Conservation (phyloP, 768 basidiomycete genomes). For the Asterophora lycoperdoides region DNA sequence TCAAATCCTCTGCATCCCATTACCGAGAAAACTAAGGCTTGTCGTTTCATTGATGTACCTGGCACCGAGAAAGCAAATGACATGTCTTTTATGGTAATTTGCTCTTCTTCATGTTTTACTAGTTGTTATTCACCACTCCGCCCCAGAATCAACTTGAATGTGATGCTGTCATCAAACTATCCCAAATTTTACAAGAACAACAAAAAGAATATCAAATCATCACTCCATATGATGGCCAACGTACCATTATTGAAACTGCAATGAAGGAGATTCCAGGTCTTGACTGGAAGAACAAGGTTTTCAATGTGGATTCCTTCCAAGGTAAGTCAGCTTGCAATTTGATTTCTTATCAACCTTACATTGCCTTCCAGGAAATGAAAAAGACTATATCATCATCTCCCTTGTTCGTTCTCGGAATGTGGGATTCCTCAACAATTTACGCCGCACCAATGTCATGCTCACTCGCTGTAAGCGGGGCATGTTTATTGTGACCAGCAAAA, state of each 20-base stretch:
- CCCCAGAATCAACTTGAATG: conserved; percentile 59
- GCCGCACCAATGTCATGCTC: conserved; percentile 86
- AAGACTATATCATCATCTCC: conserved; percentile 72
- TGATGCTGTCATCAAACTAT: conserved; percentile 52
- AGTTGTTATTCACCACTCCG: background rate
- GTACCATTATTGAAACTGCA: conserved; percentile 49
- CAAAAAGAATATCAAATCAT: conserved; percentile 58
- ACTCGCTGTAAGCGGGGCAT: conserved; percentile 75
- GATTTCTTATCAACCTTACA: conserved; percentile 7
- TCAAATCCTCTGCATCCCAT: conserved; percentile 51
- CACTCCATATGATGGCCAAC: conserved; percentile 79
- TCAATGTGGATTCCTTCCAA: conserved; percentile 86
- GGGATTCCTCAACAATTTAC: conserved; percentile 63
- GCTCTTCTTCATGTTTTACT: conserved; percentile 1
- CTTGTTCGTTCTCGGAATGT: conserved; percentile 54
- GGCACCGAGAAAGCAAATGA: conserved; percentile 32
- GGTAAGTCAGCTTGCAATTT: conserved; percentile 34
- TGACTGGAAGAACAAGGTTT: conserved; percentile 65
- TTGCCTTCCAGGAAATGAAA: conserved; percentile 65
- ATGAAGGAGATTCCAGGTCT: conserved; percentile 48
- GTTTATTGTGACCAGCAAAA: conserved; percentile 63
- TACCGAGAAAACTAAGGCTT: conserved; percentile 40
- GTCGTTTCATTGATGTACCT: conserved; percentile 59
- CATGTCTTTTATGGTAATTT: conserved; percentile 34
- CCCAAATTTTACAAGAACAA: conserved; percentile 49